Base-by-base conservation (phyloP, 1,139 yeast genomes). In the Debaryomycetaceae sp. region DNA sequence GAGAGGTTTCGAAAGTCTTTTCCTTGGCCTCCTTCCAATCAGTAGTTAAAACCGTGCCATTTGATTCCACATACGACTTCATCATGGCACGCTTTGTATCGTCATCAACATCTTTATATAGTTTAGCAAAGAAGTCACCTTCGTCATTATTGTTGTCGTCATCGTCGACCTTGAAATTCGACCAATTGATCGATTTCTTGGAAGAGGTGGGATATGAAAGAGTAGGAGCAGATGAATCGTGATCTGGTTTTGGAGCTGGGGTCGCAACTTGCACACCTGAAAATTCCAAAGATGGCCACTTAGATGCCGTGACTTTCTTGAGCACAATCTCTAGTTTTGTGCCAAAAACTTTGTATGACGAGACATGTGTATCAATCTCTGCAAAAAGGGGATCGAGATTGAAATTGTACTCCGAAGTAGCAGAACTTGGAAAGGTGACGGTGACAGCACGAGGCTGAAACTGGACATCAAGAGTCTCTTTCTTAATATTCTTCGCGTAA, bases 1-100 rank as follows among this genome's bases (percentile, higher is more conserved):
- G 93, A 36, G 78, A 66, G 3, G 87, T 78, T 53, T 86, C 89
- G 45, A 85, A 87, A 34, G 66, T 75, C 51, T 80, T 82, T 42
- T 75, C 71, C 41, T 79, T 74, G 2, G 96, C 98, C 49, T 89
- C 96, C n/a, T 70, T 78, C 99, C 99, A 95, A 60, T 88, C 87
- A 6, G 99, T 95, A 42, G 96, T 88, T 49, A 95, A 71, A 1
- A 95, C 83, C 0, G 99, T 95, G 17, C 99, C 99, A 53, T 87
- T 87, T 54, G 96, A 87, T 65, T 95, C 97, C n/a, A 81, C 75
- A 58, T 81, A 93, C 43, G 97, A 88, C 67, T 95, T 95, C 95
- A 89, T 87, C 98, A 95, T 95, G 1, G 99, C 99, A 46, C 95
- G 76, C 54, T 75, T 75, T 1, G 96, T 85, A 57, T 93, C 97